A percentile compares a stretch with the other conserved stretches of the same genome.
Evolutionary conservation across 78 protist genomes (phyloP).

Genomic region (Isochrysis galbana): DNA sequence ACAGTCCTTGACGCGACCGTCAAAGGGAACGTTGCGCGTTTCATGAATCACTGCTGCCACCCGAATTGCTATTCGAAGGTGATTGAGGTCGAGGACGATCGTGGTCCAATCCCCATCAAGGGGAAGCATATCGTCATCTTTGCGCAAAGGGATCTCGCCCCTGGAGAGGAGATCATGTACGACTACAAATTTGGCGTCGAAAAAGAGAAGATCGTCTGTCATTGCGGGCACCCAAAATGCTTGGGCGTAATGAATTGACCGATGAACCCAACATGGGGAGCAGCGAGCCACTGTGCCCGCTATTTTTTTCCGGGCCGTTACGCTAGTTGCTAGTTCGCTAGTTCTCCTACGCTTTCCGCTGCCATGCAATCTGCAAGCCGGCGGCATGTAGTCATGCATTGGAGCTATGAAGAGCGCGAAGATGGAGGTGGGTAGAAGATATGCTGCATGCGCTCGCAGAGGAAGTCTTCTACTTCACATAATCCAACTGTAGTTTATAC

Average conservation of each 20-base stretch:
- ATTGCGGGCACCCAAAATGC: slow-evolving; percentile 79
- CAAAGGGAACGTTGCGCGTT: slow-evolving; percentile 90
- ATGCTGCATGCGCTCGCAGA: too few species aligned
- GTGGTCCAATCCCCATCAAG: neutral
- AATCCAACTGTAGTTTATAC: too few species aligned
- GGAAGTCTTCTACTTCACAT: too few species aligned
- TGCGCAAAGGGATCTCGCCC: slow-evolving; percentile 67
- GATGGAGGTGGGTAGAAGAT: too few species aligned
- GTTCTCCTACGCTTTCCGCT: too few species aligned
- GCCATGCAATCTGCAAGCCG: too few species aligned
- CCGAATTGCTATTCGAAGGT: slow-evolving; percentile 94
- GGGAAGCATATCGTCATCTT: slow-evolving; percentile 81
- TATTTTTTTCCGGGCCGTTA: too few species aligned
- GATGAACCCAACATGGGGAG: too few species aligned
- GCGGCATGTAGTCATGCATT: too few species aligned
- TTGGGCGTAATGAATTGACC: slow-evolving; percentile 61
- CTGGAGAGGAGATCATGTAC: slow-evolving; percentile 87
- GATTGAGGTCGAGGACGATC: slow-evolving; percentile 52
- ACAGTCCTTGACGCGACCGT: slow-evolving; percentile 89
- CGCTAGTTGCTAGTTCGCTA: too few species aligned
- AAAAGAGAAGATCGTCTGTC: slow-evolving; percentile 88
- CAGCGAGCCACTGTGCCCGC: too few species aligned
- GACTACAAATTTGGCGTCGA: slow-evolving; percentile 94
- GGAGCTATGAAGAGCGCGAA: too few species aligned
- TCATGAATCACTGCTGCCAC: slow-evolving; percentile 96